Base-by-base conservation (phyloP, 2,329 filamentous ascomycete species). In the Monosporascus sp. region DNA sequence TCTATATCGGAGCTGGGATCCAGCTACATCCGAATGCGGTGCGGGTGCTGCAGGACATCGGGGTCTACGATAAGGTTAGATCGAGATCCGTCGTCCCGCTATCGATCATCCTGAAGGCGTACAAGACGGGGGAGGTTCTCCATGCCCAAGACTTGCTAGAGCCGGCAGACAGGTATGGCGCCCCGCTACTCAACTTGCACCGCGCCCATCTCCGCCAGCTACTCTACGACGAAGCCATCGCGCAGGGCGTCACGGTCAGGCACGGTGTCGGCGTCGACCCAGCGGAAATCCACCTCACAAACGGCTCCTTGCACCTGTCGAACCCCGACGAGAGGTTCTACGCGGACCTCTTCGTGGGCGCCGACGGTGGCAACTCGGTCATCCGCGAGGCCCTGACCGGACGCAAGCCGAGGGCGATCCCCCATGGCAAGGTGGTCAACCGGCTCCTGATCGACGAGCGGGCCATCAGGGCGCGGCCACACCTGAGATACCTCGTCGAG, bases 21-120 rank as follows among this genome's bases (percentile, higher is more conserved):
- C 58, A 62, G 47, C 49, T 62, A 3, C 58, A 62, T 20, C 58
- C 58, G n/a, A 60, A 60, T 47, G 60, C 56, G 3, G 50, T 60
- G 22, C 52, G 57, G 41, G 54, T 60, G 25, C 49, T 60, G 18
- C 49, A 55, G 39, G 57, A 59, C 18, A 53, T 62, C 24, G 57
- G 57, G 1, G 53, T 60, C 22, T 59, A 53, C 42, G 55, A 60
- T 17, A 55, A 52, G 49, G 50, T 62, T 47, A 48, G 47, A 47
- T 44, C 49, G 4, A 55, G 55, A 36, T 56, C 59, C 6, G 48
- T 60, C 49, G 18, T 53, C 3, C 52, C 55, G 31, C 18, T 18
- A 5, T 47, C 52, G 27, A 60, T 62, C 37, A 55, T 54, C 46
- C 25, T 62, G 11, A 60, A 59, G 48, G 49, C 52, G 5, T 62